A percentile compares a stretch with the other conserved stretches of the same genome.
These are phyloP conservation scores for Litsea cubeba DNA, from an alignment of 164 flowering plant genomes.

Conservation along the genomic window DNA sequence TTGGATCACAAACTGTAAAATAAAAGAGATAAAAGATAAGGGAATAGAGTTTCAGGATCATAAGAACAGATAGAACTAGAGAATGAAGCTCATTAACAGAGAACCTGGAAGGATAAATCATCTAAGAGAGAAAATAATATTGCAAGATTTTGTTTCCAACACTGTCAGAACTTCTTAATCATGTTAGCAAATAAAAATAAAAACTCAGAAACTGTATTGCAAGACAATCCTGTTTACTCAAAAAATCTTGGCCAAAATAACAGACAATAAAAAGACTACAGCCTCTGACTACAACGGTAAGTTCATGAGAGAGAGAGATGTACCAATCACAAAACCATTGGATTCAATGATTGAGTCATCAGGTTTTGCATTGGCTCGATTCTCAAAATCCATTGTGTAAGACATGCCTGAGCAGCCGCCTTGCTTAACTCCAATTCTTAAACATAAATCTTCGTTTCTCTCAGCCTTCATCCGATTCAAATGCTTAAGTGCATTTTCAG, in stretches of 20 bases:
- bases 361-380: constrained; percentile 60
- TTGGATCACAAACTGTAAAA: constrained; percentile 90
- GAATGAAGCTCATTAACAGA: too few relatives aligned
- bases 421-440: constrained; percentile 94
- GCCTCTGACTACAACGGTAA: too few relatives aligned
- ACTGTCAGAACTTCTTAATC: not conserved
- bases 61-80: too few relatives aligned
- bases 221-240: not conserved
- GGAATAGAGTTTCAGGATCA: too few relatives aligned
- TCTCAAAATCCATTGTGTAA: constrained; percentile 94
- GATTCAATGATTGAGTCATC: constrained; percentile 90
- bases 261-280: too few relatives aligned
- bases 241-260: too few relatives aligned
- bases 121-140: too few relatives aligned
- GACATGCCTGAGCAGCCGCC: constrained; percentile 99
- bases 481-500: constrained; percentile 81
- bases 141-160: not conserved
- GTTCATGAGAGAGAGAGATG: not conserved
- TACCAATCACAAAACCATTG: constrained; percentile 87
- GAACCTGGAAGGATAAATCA: too few relatives aligned
- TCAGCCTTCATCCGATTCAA: constrained; percentile 87
- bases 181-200: not conserved
- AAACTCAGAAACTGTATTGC: not conserved
- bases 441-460: constrained; percentile 67
- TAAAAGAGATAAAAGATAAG: not conserved